Percentiles rank a stretch among this genome's conserved stretches.
Evolutionary conservation across 2,329 filamentous ascomycete species (phyloP).

Genomic region (Monilinia laxa): DNA sequence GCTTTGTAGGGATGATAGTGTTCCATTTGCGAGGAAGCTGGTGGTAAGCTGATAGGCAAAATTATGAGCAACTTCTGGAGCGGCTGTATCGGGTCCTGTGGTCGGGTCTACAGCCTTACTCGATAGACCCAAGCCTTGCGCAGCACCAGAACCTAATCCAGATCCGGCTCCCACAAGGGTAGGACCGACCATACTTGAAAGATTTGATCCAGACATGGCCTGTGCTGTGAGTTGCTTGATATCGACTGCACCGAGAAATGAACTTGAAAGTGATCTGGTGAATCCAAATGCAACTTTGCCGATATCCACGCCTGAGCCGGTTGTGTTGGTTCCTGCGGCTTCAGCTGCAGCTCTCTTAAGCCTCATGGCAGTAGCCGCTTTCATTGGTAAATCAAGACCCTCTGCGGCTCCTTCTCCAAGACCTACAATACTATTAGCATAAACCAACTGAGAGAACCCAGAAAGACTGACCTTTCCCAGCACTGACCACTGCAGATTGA

Average conservation of each 20-base stretch:
- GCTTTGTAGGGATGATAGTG: background rate
- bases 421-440: conserved; percentile 5
- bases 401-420: conserved; percentile 21
- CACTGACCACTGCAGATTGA: conserved; percentile 19
- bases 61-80: conserved; percentile 18
- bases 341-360: background rate
- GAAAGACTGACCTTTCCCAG: conserved; percentile 13
- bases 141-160: conserved; percentile 19
- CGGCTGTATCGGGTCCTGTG: background rate
- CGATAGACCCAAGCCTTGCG: conserved; percentile 7
- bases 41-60: conserved; percentile 19
- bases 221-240: conserved; percentile 12
- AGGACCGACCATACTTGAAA: conserved; percentile 11
- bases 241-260: conserved; percentile 19
- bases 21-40: conserved; percentile 19
- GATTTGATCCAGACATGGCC: conserved; percentile 16
- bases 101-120: background rate
- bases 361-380: background rate
- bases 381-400: conserved; percentile 20
- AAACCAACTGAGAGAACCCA: background rate
- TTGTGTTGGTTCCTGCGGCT: background rate
- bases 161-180: conserved; percentile 9
- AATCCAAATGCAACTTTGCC: conserved; percentile 11
- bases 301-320: background rate
- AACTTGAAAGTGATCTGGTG: conserved; percentile 21